These are phyloP conservation scores for Dothidotthia symphoricarpi DNA, from an alignment of 2,329 filamentous ascomycete species.

Conservation along the genomic window DNA sequence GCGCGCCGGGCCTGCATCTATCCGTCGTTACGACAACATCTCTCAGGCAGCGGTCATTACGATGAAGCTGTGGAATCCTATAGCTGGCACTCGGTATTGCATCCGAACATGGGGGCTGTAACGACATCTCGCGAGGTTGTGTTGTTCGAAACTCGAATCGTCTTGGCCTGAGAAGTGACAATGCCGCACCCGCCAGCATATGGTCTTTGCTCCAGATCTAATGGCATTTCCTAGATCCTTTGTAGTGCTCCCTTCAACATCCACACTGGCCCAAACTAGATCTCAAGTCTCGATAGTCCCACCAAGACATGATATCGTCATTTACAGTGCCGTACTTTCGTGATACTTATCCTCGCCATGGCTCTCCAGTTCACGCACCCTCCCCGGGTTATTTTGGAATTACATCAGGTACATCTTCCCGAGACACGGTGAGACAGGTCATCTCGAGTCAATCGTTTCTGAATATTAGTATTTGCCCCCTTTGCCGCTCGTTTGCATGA, in stretches of 20 bases:
- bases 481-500: slow-evolving; percentile 27
- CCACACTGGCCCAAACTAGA: slow-evolving; percentile 9
- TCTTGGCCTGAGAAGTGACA: slow-evolving; percentile 5
- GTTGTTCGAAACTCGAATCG: slow-evolving; percentile 1
- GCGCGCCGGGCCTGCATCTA: slow-evolving; percentile 1
- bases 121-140: neutral
- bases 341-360: slow-evolving; percentile 28
- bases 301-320: no score
- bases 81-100: neutral
- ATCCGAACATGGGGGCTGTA: neutral
- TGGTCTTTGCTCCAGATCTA: slow-evolving; percentile 5
- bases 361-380: slow-evolving; percentile 25
- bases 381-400: slow-evolving; percentile 28
- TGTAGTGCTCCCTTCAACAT: slow-evolving; percentile 5
- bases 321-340: slow-evolving; percentile 24
- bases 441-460: slow-evolving; percentile 30
- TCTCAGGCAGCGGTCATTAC: neutral
- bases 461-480: slow-evolving; percentile 27
- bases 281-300: slow-evolving; percentile 10
- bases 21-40: neutral
- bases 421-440: slow-evolving; percentile 19
- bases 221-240: slow-evolving; percentile 6
- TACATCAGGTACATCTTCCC: slow-evolving; percentile 27
- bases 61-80: neutral
- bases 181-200: slow-evolving; percentile 15